These are phyloP conservation scores for Scheffersomyces illinoinensis DNA, from an alignment of 1,139 yeast genomes.

Conservation along the genomic window DNA sequence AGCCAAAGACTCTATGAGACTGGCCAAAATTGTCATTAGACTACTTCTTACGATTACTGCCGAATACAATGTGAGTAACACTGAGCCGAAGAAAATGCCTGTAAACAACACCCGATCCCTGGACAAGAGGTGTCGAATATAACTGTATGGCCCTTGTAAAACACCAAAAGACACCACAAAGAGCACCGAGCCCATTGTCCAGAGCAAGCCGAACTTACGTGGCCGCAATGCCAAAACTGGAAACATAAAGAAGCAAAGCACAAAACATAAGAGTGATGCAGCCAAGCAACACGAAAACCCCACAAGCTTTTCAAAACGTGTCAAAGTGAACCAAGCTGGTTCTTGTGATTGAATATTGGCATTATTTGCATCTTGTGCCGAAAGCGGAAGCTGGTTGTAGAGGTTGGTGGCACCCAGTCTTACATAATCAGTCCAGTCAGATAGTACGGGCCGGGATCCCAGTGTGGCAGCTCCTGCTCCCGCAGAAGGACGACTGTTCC, in stretches of 20 bases:
- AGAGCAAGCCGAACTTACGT: constrained; percentile 81
- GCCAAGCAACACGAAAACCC: constrained; percentile 77
- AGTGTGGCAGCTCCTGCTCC: constrained; percentile 7
- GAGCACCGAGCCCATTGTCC: constrained; percentile 89
- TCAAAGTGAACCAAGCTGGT: constrained; percentile 59
- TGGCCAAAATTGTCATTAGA: constrained; percentile 71
- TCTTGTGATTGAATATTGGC: constrained; percentile 28
- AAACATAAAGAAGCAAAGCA: constrained; percentile 76
- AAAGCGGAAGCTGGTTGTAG: constrained; percentile 41
- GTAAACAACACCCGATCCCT: constrained; percentile 80
- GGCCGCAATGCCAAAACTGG: constrained; percentile 92
- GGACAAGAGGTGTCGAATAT: constrained; percentile 71
- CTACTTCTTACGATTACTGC: constrained; percentile 64
- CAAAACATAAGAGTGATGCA: constrained; percentile 79
- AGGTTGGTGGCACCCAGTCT: constrained; percentile 43
- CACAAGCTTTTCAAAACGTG: constrained; percentile 77
- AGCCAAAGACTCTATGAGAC: constrained; percentile 77
- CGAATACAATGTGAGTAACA: constrained; percentile 62
- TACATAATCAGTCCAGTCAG: constrained; percentile 51
- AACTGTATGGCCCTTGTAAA: constrained; percentile 87
- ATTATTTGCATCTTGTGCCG: constrained; percentile 19
- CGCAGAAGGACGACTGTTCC: constrained; percentile 29
- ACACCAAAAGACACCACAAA: constrained; percentile 90
- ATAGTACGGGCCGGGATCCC: constrained; percentile 26
- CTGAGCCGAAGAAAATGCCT: constrained; percentile 72